Evolutionary conservation across 2,329 filamentous ascomycete species (phyloP), one percentile per base, ranked within the genome.

Genomic region (Chaetothyriales sp.): DNA sequence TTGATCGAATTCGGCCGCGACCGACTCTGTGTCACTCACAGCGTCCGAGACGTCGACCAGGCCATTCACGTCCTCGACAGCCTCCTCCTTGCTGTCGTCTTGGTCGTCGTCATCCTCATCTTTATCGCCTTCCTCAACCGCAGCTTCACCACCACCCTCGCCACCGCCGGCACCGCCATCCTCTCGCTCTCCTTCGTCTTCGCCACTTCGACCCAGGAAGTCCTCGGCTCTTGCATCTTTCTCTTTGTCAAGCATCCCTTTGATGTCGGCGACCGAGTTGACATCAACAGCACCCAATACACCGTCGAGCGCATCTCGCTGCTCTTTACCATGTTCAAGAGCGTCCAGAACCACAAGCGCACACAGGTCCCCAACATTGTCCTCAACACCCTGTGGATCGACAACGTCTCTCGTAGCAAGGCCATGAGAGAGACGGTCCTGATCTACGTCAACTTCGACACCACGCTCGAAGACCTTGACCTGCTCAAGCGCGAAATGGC

Each of bases 201-300:
- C 67, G 83, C 89, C 20, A 84, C 85, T 51, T 95, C 89, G 1
- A 83, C 85, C 2, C 89, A 95, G 69, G 92, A 98, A 68, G 85
- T 98, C 57, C 79, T 98, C n/a, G 90, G 90, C 63, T 95, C 89
- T 40, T 97, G 90, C 73, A 95, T 98, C 63, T 98, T 98, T 73
- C 73, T 98, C 1, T 98, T 98, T 63, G 88, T 97, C 73, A 98
- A 98, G 74, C 92, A 98, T 66, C 90, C 92, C 0, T 97, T 86
- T 66, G 92, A 98, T 65, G 89, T 97, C 19, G 89, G 90, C 55
- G 92, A 98, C 66, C 83, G 92, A 22, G 86, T 97, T 44, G 89
- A 95, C 62, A 85, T 97, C 57, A 71, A 66, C 49, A 67, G 67
- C 13, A 76, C 83, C 58, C 76, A 81, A 60, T 81, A 94, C 60